Base-by-base conservation (phyloP, 2,329 filamentous ascomycete genomes). In the Saccharata proteae region DNA sequence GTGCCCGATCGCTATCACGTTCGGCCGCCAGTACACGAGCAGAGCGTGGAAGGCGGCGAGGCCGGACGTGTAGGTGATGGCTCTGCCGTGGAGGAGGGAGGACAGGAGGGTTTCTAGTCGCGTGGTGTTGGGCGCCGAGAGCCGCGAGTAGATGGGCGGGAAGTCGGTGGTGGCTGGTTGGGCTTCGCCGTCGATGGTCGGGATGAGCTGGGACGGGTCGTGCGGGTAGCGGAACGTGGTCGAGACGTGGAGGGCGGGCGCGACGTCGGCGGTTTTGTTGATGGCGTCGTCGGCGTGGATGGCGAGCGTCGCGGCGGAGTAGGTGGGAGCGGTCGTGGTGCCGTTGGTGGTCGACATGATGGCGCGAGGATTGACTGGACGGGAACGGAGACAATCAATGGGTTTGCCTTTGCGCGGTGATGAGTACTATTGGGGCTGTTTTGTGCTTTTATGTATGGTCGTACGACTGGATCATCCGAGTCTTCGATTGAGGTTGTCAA, bases 1-100 rank as follows among this genome's bases (percentile, higher is more conserved):
- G 10, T 27, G 27, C 6, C 33, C 33, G 41, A 96, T 84, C 43
- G 84, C 79, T 34, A 96, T 74, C 36, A 78, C 76, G 44, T 74
- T 74, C 1, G 90, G 90, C 52, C 92, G 85, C 6, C 93, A 61
- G 48, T 76, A 74, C n/a, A 86, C 76, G 2, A 96, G 68, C 36
- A 92, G 64, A 18, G 83, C 86, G 55, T 96, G 82, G 60, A 94
- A 86, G 30, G 88, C 83, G 8, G 83, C 72, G 14, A 96, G 71
- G 4, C 90, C 90, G 3, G 82, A 92, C 21, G 73, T 64, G 61
- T 96, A 98, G 30, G 79, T 82, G 16, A 94, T 51, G 1, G 69
- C 59, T 4, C 69, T 31, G 3, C 52, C 80, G 41, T 71, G 67
- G 20, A 94, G 63, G 37, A 94, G 64, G 12, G 74, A 69, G 17